Conservation (phyloP, 176 grass and related monocot genomes). For the Aegilops speltoides region DNA sequence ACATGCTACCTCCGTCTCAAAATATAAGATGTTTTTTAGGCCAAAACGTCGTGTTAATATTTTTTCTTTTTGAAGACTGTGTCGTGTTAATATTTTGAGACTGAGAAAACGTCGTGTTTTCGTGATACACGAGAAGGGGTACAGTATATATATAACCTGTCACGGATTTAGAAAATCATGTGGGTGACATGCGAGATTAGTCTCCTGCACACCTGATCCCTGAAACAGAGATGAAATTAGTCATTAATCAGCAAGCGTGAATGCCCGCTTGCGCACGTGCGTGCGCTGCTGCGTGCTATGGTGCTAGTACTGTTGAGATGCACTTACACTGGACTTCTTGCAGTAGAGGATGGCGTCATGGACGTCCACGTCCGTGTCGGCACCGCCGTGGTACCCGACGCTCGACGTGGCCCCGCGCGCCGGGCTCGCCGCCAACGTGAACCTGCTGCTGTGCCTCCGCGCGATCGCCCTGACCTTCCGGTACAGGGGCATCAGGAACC, state of each 20-base stretch:
- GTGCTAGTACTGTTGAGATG: neutral
- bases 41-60: no score
- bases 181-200: neutral
- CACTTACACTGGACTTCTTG: constrained; percentile 81
- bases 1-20: no score
- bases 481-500: constrained; percentile 66
- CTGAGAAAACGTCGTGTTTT: no score
- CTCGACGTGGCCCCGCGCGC: constrained; percentile 24
- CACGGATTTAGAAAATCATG: neutral
- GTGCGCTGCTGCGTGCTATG: neutral
- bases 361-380: constrained; percentile 52
- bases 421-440: constrained; percentile 16
- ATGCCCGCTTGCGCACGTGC: neutral
- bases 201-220: constrained; percentile 37
- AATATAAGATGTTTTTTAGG: no score
- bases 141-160: no score
- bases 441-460: neutral
- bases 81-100: no score
- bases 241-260: neutral
- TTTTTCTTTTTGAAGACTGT: no score
- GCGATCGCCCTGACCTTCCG: constrained; percentile 52
- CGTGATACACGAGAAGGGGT: no score
- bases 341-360: constrained; percentile 86
- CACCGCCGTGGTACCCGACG: constrained; percentile 60
- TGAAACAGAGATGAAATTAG: neutral